A percentile compares a stretch with the other conserved stretches of the same genome.
Conservation (phyloP, 805 yeast genomes). For the Blastobotrys peoriensis region DNA sequence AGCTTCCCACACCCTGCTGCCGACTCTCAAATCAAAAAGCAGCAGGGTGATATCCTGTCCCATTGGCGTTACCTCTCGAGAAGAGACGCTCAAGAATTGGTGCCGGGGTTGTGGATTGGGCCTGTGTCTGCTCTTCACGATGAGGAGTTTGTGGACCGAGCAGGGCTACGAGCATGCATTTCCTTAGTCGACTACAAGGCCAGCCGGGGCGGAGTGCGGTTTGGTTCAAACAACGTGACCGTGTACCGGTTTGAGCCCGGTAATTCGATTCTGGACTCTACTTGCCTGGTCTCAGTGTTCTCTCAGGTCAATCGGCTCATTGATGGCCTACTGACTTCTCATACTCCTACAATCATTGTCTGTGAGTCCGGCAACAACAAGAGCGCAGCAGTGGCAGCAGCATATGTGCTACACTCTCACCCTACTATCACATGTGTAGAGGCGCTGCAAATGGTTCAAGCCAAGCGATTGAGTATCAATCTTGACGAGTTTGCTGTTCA, state of each 20-base stretch:
- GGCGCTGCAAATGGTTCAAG: constrained; percentile 29
- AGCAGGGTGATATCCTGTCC: too few relatives aligned
- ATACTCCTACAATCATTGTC: constrained; percentile 17
- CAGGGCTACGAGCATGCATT: background rate
- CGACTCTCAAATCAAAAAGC: too few relatives aligned
- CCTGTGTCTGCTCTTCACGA: constrained; percentile 40
- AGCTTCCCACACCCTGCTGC: too few relatives aligned
- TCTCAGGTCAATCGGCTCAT: constrained; percentile 6
- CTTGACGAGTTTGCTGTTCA: constrained; percentile 22
- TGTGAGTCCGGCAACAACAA: constrained; percentile 32
- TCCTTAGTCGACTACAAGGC: background rate
- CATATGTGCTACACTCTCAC: constrained; percentile 23
- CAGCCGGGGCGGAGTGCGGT: constrained; percentile 2
- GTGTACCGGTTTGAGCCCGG: constrained; percentile 1
- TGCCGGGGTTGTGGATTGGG: constrained; percentile 41
- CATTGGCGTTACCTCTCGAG: constrained; percentile 30
- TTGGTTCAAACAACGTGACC: constrained; percentile 3
- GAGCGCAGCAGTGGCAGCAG: constrained; percentile 28
- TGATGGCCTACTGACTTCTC: background rate
- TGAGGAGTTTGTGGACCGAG: constrained; percentile 29
- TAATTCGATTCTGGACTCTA: constrained; percentile 5
- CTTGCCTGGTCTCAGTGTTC: constrained; percentile 1
- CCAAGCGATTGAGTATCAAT: constrained; percentile 25
- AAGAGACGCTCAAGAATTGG: constrained; percentile 38
- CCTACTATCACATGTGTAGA: background rate